Evolutionary conservation across 441 rosid genomes (phyloP).

Genomic region (Corymbia calophylla): DNA sequence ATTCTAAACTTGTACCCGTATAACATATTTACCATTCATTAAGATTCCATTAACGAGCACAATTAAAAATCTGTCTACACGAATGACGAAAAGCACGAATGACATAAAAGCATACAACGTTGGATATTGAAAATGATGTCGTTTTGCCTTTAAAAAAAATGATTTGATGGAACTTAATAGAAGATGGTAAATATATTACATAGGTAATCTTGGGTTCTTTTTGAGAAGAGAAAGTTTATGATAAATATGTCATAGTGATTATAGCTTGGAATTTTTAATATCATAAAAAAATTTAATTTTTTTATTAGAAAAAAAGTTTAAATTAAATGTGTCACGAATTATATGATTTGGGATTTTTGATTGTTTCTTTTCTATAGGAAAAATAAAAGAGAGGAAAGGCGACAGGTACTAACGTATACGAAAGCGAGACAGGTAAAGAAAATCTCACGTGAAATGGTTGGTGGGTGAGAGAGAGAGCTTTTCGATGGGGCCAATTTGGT

Average conservation of each 20-base stretch:
- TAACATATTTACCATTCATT: accelerated
- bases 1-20: too few relatives aligned
- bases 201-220: not conserved
- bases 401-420: not conserved
- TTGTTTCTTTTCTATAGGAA: too few relatives aligned
- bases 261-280: accelerated
- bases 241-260: accelerated
- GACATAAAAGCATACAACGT: too few relatives aligned
- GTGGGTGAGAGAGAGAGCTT: not conserved
- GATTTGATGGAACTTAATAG: accelerated
- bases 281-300: too few relatives aligned
- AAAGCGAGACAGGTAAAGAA: not conserved
- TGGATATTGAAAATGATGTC: too few relatives aligned
- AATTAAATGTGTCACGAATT: too few relatives aligned
- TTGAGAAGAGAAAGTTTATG: accelerated
- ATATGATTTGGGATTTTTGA: not conserved
- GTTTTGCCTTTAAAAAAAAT: too few relatives aligned
- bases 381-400: not conserved
- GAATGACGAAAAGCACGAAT: not conserved
- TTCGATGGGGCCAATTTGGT: not conserved
- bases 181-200: too few relatives aligned
- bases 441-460: not conserved
- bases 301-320: too few relatives aligned
- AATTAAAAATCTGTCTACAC: too few relatives aligned
- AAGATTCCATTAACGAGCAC: not conserved